These are phyloP conservation scores for Aspergillus tamarii DNA, from an alignment of 2,329 filamentous ascomycete genomes.

Conservation along the genomic window DNA sequence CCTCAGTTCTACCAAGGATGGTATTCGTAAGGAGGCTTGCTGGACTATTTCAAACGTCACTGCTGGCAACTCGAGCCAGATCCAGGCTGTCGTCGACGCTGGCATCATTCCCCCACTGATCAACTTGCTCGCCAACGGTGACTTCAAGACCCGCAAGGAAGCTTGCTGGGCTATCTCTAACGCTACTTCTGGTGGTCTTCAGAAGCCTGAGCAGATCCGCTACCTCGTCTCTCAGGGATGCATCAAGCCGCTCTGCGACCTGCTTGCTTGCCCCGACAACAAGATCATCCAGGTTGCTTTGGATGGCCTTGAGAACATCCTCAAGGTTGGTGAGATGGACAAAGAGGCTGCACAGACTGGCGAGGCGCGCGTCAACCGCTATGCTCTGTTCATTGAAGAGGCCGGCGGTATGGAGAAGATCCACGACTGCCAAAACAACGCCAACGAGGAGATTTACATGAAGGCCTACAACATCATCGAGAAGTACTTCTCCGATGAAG, in stretches of 20 bases:
- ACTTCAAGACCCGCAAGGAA: conserved; percentile 99
- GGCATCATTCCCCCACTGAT: conserved; percentile 97
- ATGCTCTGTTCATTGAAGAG: conserved; percentile 97
- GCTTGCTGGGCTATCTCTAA: conserved; percentile 99
- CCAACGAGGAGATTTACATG: conserved; percentile 99
- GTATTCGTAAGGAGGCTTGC: conserved; percentile 98
- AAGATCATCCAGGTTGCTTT: conserved; percentile 99
- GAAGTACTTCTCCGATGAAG: conserved; percentile 99
- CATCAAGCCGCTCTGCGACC: conserved; percentile 95
- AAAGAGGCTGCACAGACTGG: conserved; percentile 73
- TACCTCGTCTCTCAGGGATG: conserved; percentile 92
- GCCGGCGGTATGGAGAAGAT: conserved; percentile 99
- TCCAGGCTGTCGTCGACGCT: conserved; percentile 93
- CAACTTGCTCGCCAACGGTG: conserved; percentile 91
- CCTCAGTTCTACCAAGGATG: conserved; percentile 95
- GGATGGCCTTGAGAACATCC: conserved; percentile 96
- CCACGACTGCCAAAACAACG: conserved; percentile 99
- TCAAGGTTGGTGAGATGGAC: conserved; percentile 99
- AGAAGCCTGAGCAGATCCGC: conserved; percentile 98
- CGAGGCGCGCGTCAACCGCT: conserved; percentile 75
- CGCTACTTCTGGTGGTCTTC: conserved; percentile 92
- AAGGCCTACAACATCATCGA: conserved; percentile 99
- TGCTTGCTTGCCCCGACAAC: conserved; percentile 95
- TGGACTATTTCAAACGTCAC: conserved; percentile 99
- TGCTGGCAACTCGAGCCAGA: conserved; percentile 95